Evolutionary conservation across 1,284 basidiomycete genomes (phyloP), one percentile per base, ranked within the genome.

Genomic region (Peniophora sp.): DNA sequence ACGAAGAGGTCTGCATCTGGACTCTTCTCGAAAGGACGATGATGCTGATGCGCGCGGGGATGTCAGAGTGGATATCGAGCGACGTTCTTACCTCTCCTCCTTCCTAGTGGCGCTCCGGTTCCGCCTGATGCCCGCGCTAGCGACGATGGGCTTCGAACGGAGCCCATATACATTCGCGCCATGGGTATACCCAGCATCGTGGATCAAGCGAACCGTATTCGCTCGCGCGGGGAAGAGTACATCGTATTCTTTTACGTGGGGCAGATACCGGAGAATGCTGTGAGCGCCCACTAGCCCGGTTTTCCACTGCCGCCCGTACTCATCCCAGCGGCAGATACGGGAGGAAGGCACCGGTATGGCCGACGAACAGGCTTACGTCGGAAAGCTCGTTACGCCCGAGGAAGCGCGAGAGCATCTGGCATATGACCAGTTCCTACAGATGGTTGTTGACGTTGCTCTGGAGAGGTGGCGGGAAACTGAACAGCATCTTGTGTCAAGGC

Each of bases 1-100:
- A 81, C 59, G 81, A 84, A 61, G 81, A 84, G 75, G 81, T 80
- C 50, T 48, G 69, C 59, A 32, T 19, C 38, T n/a, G 3, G 32
- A 35, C 14, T 12, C 27, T 19, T 8, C 14, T 25, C 8, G 3
- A 6, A 6, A 23, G 25, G 22, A 16, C 25, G 23, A 46, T 36
- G 34, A 41, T 41, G 38, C 19, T n/a, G 19, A 17, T 41, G 38
- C n/a, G 10, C 34, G 34, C 38, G 12, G 27, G 27, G 27, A 32
- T 12, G 27, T 9, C 56, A 82, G 80, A 74, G 77, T n/a, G 79
- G 80, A 10, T 79, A 74, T 56, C 67, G 66, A 10, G 71, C 69
- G n/a, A 55, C 69, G 23, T 74, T 78, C 50, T 61, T 81, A 8
- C 78, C 78, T 0, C 53, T 81, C 10, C 61, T 64, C 48, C 69